Base-by-base conservation (phyloP, 306 rosid species). In the Sicyos edulis region DNA sequence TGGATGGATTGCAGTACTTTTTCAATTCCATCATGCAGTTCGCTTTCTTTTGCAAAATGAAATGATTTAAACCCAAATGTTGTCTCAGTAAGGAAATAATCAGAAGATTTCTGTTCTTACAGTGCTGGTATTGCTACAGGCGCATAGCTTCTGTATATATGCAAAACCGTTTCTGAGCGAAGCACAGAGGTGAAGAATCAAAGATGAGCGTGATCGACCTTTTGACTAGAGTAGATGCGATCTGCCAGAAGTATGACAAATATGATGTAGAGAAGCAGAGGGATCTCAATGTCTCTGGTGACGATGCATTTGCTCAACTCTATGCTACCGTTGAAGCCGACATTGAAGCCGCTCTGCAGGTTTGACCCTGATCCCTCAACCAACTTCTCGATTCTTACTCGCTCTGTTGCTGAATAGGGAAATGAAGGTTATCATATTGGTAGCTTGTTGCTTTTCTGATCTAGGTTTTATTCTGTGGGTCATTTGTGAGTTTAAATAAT, bases 121-220 rank as follows among this genome's bases (percentile, higher is more conserved):
- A 54, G 24, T 12, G 58, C 5, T 17, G 58, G 24, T 54, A 54
- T 10, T 54, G 12, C 11, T 11, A 54, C 24, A 17, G 24, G 2
- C 62, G 24, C 51, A 37, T 24, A 2, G 40, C 54, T 17, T 64
- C 9, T 40, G 54, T 19, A 44, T 32, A 45, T 11, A 19, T 1
- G 20, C 69, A 15, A 15, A 20, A 37, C 11, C 2, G 34, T 32
- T 21, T 19, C 17, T 42, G 54, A 51, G 37, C 37, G 6, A 3
- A 72, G 73, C 15, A 42, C 19, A 59, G 40, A 47, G 72, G 56
- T 20, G 42, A 47, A 71, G 80, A 77, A 67, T 63, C 78, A 1
- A 82, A 64, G 79, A 95, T 95, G 99, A 95, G 96, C 76, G 97
- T 95, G 66, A 91, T 95, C 83, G 97, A 95, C 70, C 83, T 95